Conservation (phyloP, 2,329 filamentous ascomycete genomes). For the Pseudogymnoascus sp. region DNA sequence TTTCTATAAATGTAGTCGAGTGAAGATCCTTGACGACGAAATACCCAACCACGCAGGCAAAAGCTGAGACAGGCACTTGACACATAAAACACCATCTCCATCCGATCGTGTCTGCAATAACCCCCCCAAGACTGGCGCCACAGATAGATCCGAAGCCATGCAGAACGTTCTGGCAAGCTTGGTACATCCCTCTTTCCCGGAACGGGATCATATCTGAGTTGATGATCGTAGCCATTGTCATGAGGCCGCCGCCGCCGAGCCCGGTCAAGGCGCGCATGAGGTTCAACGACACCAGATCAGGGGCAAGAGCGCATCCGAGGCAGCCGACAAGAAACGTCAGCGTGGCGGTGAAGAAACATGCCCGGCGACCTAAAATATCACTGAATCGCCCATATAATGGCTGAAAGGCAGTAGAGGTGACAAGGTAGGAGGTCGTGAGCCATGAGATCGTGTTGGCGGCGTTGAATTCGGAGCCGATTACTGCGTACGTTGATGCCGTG, state of each 20-base stretch:
- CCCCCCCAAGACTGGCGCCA: conserved; percentile 56
- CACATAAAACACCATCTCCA: conserved; percentile 61
- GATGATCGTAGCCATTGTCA: conserved; percentile 58
- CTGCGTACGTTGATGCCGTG: conserved; percentile 64
- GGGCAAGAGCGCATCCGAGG: conserved; percentile 54
- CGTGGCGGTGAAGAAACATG: conserved; percentile 57
- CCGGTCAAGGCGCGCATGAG: conserved; percentile 59
- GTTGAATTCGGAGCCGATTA: conserved; percentile 66
- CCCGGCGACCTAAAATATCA: conserved; percentile 57
- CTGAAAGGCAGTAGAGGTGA: conserved; percentile 64
- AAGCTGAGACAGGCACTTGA: conserved; percentile 50
- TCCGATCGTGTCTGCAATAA: conserved; percentile 54
- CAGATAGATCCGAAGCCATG: conserved; percentile 54
- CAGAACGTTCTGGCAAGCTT: conserved; percentile 52
- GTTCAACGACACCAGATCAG: conserved; percentile 51
- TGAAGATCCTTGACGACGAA: conserved; percentile 42
- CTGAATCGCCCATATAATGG: conserved; percentile 64
- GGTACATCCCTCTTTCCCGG: conserved; percentile 46
- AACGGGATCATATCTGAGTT: conserved; percentile 59
- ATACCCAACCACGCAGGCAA: conserved; percentile 46
- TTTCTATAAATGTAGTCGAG: neutral
- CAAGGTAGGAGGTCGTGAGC: conserved; percentile 64
- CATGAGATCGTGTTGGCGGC: conserved; percentile 66
- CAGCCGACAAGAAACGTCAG: conserved; percentile 55
- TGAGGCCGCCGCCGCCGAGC: conserved; percentile 58